Evolutionary conservation across 2,329 filamentous ascomycete genomes (phyloP).

Genomic region (Lomentospora prolificans): DNA sequence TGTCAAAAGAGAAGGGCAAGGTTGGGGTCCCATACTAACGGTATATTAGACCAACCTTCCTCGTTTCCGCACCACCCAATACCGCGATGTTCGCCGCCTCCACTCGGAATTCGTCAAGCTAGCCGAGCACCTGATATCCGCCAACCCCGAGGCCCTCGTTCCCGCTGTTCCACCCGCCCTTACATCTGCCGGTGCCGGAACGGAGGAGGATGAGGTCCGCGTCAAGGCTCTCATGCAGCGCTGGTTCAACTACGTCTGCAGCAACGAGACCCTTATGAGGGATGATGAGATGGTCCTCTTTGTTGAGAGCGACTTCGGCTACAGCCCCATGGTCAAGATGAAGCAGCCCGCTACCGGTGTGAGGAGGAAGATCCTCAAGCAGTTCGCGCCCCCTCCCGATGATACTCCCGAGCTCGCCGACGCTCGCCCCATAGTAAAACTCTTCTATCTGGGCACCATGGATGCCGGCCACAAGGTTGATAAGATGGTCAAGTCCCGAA

Average conservation of each 20-base stretch:
- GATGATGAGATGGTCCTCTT: constrained; percentile 98
- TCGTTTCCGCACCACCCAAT: constrained; percentile 94
- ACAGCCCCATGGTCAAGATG: constrained; percentile 88
- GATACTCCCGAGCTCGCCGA: constrained; percentile 91
- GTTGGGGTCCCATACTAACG: constrained; percentile 15
- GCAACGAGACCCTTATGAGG: constrained; percentile 82
- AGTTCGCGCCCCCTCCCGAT: constrained; percentile 94
- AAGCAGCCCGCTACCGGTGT: constrained; percentile 96
- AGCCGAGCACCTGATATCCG: constrained; percentile 90
- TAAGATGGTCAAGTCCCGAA: constrained; percentile 79
- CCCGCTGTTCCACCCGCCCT: constrained; percentile 91
- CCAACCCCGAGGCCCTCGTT: constrained; percentile 92
- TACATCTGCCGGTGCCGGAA: constrained; percentile 88
- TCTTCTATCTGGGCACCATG: constrained; percentile 93
- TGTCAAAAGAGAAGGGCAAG: not conserved
- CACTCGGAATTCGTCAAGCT: constrained; percentile 96
- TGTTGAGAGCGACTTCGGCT: constrained; percentile 98
- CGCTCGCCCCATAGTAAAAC: constrained; percentile 82
- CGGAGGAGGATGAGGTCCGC: constrained; percentile 85
- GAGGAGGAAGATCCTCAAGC: constrained; percentile 89
- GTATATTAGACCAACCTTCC: constrained; percentile 81
- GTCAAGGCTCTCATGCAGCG: constrained; percentile 85
- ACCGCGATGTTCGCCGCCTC: constrained; percentile 89
- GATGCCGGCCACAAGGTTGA: constrained; percentile 97
- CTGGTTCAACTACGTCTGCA: constrained; percentile 91